These are phyloP conservation scores for Brassica napus DNA, from an alignment of 345 rosid genomes.

Conservation along the genomic window DNA sequence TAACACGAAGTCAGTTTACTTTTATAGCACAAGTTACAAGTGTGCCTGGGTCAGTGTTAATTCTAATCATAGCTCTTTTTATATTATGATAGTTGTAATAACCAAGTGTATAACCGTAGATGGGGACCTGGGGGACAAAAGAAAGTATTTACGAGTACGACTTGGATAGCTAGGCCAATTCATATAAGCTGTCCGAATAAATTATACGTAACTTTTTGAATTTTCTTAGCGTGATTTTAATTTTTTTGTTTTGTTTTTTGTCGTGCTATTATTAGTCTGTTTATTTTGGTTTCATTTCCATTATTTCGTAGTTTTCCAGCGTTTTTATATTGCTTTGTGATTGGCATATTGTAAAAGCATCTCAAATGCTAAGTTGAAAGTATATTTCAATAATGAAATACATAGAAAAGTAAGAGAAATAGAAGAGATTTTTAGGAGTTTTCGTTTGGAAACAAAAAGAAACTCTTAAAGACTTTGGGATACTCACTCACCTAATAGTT, in stretches of 20 bases:
- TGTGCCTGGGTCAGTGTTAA: background rate
- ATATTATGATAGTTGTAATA: background rate
- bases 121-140: background rate
- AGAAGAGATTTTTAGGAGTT: background rate
- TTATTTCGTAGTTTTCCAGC: background rate
- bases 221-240: background rate
- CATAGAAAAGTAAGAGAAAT: background rate
- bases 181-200: background rate
- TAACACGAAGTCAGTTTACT: constrained; percentile 4
- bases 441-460: background rate
- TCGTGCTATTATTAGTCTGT: background rate
- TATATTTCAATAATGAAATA: background rate
- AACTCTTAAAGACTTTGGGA: no score
- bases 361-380: background rate
- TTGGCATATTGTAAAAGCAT: background rate
- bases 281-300: background rate
- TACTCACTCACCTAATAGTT: background rate
- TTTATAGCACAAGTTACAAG: background rate
- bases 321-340: background rate
- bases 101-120: background rate
- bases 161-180: background rate
- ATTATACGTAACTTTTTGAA: background rate
- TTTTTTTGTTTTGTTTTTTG: background rate
- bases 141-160: background rate
- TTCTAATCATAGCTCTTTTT: background rate